Evolutionary conservation across 805 yeast species (phyloP).

Genomic region (Wickerhamiella azymoides): DNA sequence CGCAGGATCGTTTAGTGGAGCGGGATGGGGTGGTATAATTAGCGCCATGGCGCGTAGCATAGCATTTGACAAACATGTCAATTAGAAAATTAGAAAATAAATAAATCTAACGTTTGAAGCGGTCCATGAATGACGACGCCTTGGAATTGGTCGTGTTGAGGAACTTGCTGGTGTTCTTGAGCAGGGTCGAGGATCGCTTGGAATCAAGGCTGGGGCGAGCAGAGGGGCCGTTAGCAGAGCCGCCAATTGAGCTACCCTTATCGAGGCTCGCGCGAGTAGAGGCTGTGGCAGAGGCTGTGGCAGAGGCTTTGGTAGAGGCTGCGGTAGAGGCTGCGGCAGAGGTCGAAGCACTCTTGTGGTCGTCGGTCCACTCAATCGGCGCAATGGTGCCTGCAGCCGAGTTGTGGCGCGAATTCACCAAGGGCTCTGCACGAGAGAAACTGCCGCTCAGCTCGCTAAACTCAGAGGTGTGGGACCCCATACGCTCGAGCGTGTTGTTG

Average conservation of each 20-base stretch:
- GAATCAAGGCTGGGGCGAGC: not conserved
- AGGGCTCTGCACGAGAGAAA: not conserved
- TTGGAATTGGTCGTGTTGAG: not conserved
- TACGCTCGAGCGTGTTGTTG: slow-evolving; percentile 16
- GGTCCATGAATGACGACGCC: not conserved
- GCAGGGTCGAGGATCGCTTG: not conserved
- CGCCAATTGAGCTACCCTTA: too few species aligned
- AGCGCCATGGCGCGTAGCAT: too few species aligned
- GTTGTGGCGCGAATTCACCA: not conserved
- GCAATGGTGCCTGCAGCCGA: not conserved
- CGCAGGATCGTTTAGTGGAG: not conserved
- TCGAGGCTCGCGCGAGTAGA: too few species aligned
- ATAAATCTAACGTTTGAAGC: not conserved
- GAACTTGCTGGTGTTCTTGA: not conserved
- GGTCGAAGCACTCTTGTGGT: too few species aligned
- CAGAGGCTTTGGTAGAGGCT: too few species aligned
- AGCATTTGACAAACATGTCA: too few species aligned
- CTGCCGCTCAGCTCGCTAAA: not conserved
- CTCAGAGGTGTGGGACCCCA: slow-evolving; percentile 5
- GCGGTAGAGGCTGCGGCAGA: too few species aligned
- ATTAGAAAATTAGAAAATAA: not conserved
- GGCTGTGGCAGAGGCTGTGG: too few species aligned
- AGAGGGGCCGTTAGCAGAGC: not conserved
- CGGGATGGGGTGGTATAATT: too few species aligned
- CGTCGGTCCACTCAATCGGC: not conserved